Base-by-base conservation (phyloP, 495 filamentous ascomycete species). In the Penicillium roqueforti region DNA sequence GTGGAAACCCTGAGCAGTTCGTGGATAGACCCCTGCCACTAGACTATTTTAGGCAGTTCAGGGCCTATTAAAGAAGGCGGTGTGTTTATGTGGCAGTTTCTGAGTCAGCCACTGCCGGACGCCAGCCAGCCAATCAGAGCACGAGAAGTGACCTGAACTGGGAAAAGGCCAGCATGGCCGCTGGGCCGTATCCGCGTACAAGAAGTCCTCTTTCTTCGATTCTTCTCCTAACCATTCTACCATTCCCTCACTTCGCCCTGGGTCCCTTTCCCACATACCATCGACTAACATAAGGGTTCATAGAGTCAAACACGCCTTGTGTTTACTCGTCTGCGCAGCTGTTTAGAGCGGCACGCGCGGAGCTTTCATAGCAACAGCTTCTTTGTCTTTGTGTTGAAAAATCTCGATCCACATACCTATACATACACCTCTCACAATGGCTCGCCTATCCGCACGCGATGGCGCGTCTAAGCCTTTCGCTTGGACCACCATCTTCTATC, bases 401-500 rank as follows among this genome's bases (percentile, higher is more conserved):
- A 51, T n/a, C 20, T 58, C 32, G 23, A 54, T 54, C 37, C 42
- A 26, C 34, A 37, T 20, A 39, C 28, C 19, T 38, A 36, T 50
- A 56, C 55, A 60, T 49, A 56, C 59, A 59, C 47, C 44, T 41
- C 39, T 57, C 63, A 69, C 50, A 58, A 83, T 83, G 80, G 67
- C 79, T 57, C 71, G 78, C 51, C 57, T 70, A 47, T 68, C 72
- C 51, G 66, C 70, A 62, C 68, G 60, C 61, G 68, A 60, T 58
- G 65, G 68, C 54, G 72, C 66, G 68, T 76, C 76, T 63, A 74
- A 74, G 73, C 72, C 77, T 32, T 78, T 83, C 57, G 62, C 72
- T 61, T 87, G 84, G 80, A 86, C 87, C 61, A 83, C 90, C 63
- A 70, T 92, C 65, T 80, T 91, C 71, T 95, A 93, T 76, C 81